Percentiles rank a stretch among this genome's conserved stretches.
Conservation (phyloP, 2,329 filamentous ascomycete genomes). For the Trichoderma sp. region DNA sequence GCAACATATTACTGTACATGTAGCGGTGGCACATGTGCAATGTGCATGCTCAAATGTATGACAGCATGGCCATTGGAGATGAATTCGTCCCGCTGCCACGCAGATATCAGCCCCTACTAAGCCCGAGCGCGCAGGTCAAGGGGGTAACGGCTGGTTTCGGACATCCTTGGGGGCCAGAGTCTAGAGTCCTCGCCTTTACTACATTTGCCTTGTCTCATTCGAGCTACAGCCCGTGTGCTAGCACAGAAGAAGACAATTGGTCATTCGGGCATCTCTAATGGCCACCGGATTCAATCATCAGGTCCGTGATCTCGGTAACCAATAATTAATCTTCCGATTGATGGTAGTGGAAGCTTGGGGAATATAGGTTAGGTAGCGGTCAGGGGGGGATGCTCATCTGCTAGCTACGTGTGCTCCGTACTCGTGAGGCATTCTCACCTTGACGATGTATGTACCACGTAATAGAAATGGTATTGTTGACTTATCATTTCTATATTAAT, state of each 20-base stretch:
- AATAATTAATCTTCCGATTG: background rate
- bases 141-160: background rate
- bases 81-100: background rate
- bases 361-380: background rate
- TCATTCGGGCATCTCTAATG: background rate
- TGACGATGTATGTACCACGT: background rate
- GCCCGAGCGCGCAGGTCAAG: background rate
- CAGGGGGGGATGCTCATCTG: background rate
- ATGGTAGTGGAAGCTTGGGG: background rate
- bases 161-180: background rate
- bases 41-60: background rate
- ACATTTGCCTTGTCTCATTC: background rate
- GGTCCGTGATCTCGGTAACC: background rate
- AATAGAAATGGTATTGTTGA: background rate
- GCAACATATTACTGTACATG: background rate
- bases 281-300: background rate
- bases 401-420: background rate
- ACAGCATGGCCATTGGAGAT: background rate
- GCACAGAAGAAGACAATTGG: background rate
- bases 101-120: background rate
- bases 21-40: background rate
- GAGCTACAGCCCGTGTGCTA: background rate
- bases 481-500: background rate
- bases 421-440: background rate
- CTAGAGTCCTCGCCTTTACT: background rate